Percentiles rank a stretch among this genome's conserved stretches.
These are phyloP conservation scores for Boletus edulis DNA, from an alignment of 768 basidiomycete species.

Conservation along the genomic window DNA sequence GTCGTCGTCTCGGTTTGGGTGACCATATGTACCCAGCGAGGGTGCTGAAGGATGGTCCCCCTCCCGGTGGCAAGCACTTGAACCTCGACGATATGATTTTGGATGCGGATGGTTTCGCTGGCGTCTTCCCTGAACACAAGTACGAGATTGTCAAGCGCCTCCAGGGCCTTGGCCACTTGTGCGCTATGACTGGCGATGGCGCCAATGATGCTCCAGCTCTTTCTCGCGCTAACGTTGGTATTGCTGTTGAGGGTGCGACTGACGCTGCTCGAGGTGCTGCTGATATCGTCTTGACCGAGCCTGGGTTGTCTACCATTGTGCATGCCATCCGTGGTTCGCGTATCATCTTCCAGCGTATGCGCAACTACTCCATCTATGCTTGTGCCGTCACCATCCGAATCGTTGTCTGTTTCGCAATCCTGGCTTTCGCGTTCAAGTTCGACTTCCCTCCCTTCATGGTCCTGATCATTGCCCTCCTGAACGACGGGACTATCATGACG, in stretches of 20 bases:
- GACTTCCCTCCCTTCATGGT: slow-evolving; percentile 99
- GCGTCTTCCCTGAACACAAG: slow-evolving; percentile 99
- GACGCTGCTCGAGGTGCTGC: slow-evolving; percentile 98
- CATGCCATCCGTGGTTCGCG: slow-evolving; percentile 98
- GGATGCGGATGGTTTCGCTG: slow-evolving; percentile 98
- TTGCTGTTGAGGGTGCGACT: slow-evolving; percentile 98
- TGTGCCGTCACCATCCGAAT: slow-evolving; percentile 98
- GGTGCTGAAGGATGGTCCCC: slow-evolving; percentile 97
- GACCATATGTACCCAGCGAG: slow-evolving; percentile 99
- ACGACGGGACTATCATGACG: slow-evolving; percentile 99
- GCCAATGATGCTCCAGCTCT: slow-evolving; percentile 98
- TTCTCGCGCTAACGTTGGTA: slow-evolving; percentile 98
- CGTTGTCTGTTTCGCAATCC: slow-evolving; percentile 93
- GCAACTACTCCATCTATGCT: slow-evolving; percentile 98
- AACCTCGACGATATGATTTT: slow-evolving; percentile 97
- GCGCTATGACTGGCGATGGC: slow-evolving; percentile 99
- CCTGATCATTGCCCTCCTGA: slow-evolving; percentile 93
- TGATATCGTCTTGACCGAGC: slow-evolving; percentile 96
- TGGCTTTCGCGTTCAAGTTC: slow-evolving; percentile 95
- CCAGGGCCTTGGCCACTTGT: slow-evolving; percentile 92
- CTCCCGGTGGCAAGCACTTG: slow-evolving; percentile 78
- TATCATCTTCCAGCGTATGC: slow-evolving; percentile 99
- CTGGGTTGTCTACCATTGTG: slow-evolving; percentile 98
- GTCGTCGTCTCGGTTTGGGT: slow-evolving; percentile 94
- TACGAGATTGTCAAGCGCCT: slow-evolving; percentile 99